Base-by-base conservation (phyloP, 495 filamentous ascomycete species). In the Hyaloscypha finlandica region DNA sequence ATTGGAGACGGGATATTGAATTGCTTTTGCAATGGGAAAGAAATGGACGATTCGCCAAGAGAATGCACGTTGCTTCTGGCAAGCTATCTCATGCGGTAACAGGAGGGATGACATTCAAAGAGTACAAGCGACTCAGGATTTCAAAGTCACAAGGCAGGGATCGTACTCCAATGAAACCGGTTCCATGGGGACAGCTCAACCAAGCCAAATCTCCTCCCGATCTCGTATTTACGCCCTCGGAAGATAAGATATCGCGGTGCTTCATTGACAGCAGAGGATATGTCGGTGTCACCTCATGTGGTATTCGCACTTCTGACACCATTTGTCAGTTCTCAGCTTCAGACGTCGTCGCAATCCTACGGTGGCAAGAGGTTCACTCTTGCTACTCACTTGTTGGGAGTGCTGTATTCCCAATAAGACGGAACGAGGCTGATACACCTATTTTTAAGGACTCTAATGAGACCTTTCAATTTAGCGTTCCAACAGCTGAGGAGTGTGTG, bases 231-330 rank as follows among this genome's bases (percentile, higher is more conserved):
- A 35, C 6, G 11, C 4, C 9, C 30, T 8, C 56, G 11, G 56
- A 59, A 11, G 8, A 59, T 35, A 3, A 20, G 14, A 16, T 12
- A 33, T 22, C 19, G 2, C 29, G 19, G 16, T 31, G 16, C 35
- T 59, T 59, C 56, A n/a, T 59, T 35, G 56, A 59, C 30, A 59
- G 19, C 35, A 33, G 56, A 35, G 56, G 56, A 14, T 8, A 14
- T 31, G 5, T 59, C 16, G 56, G 56, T 8, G 6, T 59, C 22
- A n/a, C 19, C 6, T 6, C 56, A 6, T 33, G 30, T 59, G 35
- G 33, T 35, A 22, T 33, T 59, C 22, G 56, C 3, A 8, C 19
- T 11, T 30, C 8, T n/a, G 56, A 59, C 35, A 59, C 56, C 6
- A 12, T 59, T 2, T 59, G 56, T 33, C 25, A 35, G 6, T 59